A percentile compares a stretch with the other conserved stretches of the same genome.
Evolutionary conservation across 768 basidiomycete genomes (phyloP).

Genomic region (Sarcodon aspratus): DNA sequence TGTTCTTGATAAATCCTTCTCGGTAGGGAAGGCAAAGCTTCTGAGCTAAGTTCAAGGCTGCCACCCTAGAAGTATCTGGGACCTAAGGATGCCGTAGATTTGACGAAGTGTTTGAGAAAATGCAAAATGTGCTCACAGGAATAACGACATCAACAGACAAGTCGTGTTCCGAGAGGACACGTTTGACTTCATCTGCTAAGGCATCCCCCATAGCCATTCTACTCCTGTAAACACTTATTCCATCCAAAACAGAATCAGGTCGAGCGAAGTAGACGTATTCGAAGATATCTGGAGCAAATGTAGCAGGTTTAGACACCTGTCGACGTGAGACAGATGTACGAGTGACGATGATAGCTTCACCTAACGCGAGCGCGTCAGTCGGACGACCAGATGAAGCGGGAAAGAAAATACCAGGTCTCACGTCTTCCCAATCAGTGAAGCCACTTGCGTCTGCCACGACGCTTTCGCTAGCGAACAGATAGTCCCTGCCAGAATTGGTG

Average conservation of each 20-base stretch:
- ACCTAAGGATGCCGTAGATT: conserved; percentile 34
- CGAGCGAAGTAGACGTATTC: conserved; percentile 98
- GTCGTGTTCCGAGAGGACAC: conserved; percentile 54
- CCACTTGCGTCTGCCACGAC: conserved; percentile 93
- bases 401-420: conserved; percentile 62
- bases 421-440: conserved; percentile 88
- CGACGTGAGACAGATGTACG: conserved; percentile 65
- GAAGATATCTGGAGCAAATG: conserved; percentile 96
- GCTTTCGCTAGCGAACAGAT: conserved; percentile 89
- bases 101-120: not conserved
- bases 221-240: conserved; percentile 92
- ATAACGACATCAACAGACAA: conserved; percentile 91
- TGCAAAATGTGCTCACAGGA: conserved; percentile 42
- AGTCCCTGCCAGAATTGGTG: conserved; percentile 53
- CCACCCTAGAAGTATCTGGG: conserved; percentile 94
- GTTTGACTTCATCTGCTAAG: conserved; percentile 77
- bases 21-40: conserved; percentile 83
- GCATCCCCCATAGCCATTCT: conserved; percentile 99
- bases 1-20: conserved; percentile 98
- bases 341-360: conserved; percentile 95
- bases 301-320: conserved; percentile 54
- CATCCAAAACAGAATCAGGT: conserved; percentile 95
- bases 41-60: conserved; percentile 92
- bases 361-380: conserved; percentile 23
- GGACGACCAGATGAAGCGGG: conserved; percentile 1